Conservation (phyloP, 2,329 filamentous ascomycete genomes). For the Xylaria multiplex region DNA sequence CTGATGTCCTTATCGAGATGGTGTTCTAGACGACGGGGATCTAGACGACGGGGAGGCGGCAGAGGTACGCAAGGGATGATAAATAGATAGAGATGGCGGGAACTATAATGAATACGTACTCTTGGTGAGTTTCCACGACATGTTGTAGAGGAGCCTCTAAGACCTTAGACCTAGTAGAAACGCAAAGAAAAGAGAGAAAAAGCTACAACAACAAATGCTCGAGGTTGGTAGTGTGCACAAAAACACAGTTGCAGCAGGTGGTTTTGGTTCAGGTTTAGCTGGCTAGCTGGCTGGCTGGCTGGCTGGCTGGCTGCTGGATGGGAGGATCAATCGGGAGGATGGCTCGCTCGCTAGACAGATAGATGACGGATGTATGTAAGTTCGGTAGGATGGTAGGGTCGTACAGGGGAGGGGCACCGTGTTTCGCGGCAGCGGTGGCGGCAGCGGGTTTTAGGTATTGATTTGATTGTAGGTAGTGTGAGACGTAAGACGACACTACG, state of each 20-base stretch:
- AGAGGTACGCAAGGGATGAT: not conserved
- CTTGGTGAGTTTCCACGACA: slow-evolving; percentile 84
- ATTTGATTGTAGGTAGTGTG: slow-evolving; percentile 20
- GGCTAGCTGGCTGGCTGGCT: no score
- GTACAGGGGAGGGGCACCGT: slow-evolving; percentile 29
- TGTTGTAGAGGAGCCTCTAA: slow-evolving; percentile 48
- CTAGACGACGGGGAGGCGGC: slow-evolving; percentile 1
- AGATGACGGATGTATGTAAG: not conserved
- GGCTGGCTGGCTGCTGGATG: no score
- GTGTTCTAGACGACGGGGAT: no score
- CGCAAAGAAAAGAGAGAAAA: not conserved
- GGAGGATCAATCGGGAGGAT: not conserved
- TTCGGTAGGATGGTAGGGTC: slow-evolving; percentile 4
- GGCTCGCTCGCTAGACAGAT: not conserved
- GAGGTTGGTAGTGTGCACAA: slow-evolving; percentile 11
- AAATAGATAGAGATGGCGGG: not conserved
- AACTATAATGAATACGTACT: slow-evolving; percentile 61
- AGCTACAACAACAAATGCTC: not conserved
- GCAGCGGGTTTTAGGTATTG: slow-evolving; percentile 16
- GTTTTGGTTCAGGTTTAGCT: slow-evolving; percentile 5
- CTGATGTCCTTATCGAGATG: not conserved
- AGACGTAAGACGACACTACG: slow-evolving; percentile 14
- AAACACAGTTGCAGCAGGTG: slow-evolving; percentile 1
- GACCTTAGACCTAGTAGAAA: slow-evolving; percentile 4
- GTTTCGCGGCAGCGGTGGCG: slow-evolving; percentile 19